Percentiles rank a stretch among this genome's conserved stretches.
Conservation (phyloP, 768 basidiomycete genomes). For the Hortiboletus flavorubellus region DNA sequence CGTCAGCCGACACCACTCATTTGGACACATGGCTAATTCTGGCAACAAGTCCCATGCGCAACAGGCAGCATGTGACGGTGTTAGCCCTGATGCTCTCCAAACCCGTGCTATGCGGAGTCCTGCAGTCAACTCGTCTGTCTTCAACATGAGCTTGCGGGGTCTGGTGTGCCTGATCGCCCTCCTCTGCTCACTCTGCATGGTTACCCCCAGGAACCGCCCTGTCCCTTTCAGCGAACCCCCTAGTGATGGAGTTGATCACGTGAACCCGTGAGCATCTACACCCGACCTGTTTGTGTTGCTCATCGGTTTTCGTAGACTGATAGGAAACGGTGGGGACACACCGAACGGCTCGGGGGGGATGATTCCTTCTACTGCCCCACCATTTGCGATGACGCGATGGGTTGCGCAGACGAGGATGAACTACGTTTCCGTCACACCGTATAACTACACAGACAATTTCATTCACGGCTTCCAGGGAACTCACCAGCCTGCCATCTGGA, state of each 20-base stretch:
- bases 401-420: constrained; percentile 76
- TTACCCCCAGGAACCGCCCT: constrained; percentile 4
- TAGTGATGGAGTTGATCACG: constrained; percentile 42
- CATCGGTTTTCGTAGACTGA: constrained; percentile 38
- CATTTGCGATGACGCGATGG: constrained; percentile 87
- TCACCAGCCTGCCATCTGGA: constrained; percentile 86
- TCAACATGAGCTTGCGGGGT: constrained; percentile 3
- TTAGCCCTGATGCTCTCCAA: not conserved
- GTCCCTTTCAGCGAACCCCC: constrained; percentile 22
- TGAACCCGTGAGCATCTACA: constrained; percentile 40
- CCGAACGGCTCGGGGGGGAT: constrained; percentile 74
- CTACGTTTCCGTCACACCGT: constrained; percentile 70
- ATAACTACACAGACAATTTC: constrained; percentile 55
- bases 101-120: not conserved
- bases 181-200: constrained; percentile 11
- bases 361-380: constrained; percentile 74
- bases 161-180: constrained; percentile 17
- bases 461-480: constrained; percentile 80
- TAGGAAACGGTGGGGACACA: constrained; percentile 69
- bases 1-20: not conserved
- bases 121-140: not conserved
- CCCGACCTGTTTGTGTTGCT: not conserved
- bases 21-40: not conserved
- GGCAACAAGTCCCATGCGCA: not conserved
- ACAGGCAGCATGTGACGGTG: not conserved